A percentile compares a stretch with the other conserved stretches of the same genome.
Conservation (phyloP, 176 grass and related monocot species). For the sorghum (Sorghum bicolor) region Sorghum_bicolor_NCBIv3 NC_012874.2:67221001-67221500, state of each 20-base stretch:
- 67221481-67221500: not conserved
- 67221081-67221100: no score
- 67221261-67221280: slow-evolving; percentile 35
- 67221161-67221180: not conserved
- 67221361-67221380: not conserved
- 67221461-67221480: not conserved
- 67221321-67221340: not conserved
- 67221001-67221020: no score
- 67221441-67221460: not conserved
- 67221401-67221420: not conserved
- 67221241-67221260: slow-evolving; percentile 32
- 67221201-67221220: slow-evolving; percentile 5
- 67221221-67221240: slow-evolving; percentile 32
- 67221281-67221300: not conserved
- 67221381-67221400: not conserved
- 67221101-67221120: no score
- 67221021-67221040: no score
- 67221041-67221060: no score
- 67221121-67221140: not conserved
- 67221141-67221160: not conserved
- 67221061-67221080: no score
- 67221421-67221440: not conserved
- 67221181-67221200: not conserved
- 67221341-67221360: not conserved
- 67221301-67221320: not conserved